A percentile compares a stretch with the other conserved stretches of the same genome.
phyloP scores from a whole-genome alignment of 2,329 filamentous ascomycete species.

The Aspergillus arachidicola region DNA sequence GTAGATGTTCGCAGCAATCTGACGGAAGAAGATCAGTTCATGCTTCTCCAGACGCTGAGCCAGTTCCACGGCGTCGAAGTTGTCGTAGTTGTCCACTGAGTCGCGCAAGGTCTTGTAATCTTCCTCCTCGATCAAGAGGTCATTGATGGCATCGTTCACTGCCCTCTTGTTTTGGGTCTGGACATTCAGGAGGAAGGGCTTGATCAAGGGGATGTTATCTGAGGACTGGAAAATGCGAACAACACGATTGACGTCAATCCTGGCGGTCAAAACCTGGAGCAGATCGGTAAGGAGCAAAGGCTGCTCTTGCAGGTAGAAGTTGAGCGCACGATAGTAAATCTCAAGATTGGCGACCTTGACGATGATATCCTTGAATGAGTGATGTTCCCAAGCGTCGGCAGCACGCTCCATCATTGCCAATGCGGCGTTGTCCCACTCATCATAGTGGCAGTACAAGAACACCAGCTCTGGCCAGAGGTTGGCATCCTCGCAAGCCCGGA shows the following conservation, averaged over 20 bases:
- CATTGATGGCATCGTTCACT: slow-evolving; percentile 97
- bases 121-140: slow-evolving; percentile 96
- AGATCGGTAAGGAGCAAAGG: slow-evolving; percentile 94
- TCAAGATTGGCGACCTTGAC: slow-evolving; percentile 98
- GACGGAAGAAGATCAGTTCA: slow-evolving; percentile 97
- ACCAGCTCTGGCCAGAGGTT: slow-evolving; percentile 97
- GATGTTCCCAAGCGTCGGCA: slow-evolving; percentile 97
- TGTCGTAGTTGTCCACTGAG: slow-evolving; percentile 98
- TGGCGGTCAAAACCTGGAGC: slow-evolving; percentile 84
- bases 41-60: slow-evolving; percentile 94
- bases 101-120: slow-evolving; percentile 98
- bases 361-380: slow-evolving; percentile 98
- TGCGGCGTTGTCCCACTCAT: slow-evolving; percentile 96
- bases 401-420: slow-evolving; percentile 97
- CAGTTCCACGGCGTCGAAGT: slow-evolving; percentile 93
- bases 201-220: slow-evolving; percentile 96
- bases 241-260: slow-evolving; percentile 98
- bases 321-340: slow-evolving; percentile 96
- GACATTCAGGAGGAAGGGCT: slow-evolving; percentile 96
- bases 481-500: slow-evolving; percentile 87
- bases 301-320: slow-evolving; percentile 97
- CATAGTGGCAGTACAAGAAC: slow-evolving; percentile 97
- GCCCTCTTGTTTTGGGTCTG: slow-evolving; percentile 97
- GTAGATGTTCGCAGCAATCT: slow-evolving; percentile 97
- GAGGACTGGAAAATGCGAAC: slow-evolving; percentile 99